Evolutionary conservation across 306 rosid genomes (phyloP), one percentile per base, ranked within the genome.

Genomic region (Cicer judaicum): DNA sequence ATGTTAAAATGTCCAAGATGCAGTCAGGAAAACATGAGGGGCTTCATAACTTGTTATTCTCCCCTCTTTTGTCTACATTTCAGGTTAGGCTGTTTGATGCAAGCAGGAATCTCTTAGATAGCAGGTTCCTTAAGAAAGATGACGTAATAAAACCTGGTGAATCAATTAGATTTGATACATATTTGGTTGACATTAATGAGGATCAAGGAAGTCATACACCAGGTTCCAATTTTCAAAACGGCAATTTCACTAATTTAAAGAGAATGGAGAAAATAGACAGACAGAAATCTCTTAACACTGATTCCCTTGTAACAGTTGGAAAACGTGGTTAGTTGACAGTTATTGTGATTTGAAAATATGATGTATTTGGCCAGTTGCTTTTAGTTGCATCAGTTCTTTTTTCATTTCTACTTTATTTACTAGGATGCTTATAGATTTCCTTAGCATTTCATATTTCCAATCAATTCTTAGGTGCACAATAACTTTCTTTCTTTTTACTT

Each of bases 161-260:
- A 81, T 84, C 88, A 50, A 70, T 91, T 69, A 42, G 83, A 65
- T 91, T 89, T 64, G 89, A 87, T 78, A 80, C 85, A 66, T 84
- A 93, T 79, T 81, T 89, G 85, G 86, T 93, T 78, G 92, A 89
- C 63, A 78, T 91, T 68, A 91, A 90, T 59, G 92, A 91, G 79
- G 40, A 19, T 76, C 87, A 80, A 60, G 87, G 66, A 50, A 87
- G 84, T 77, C 74, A 74, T 62, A 80, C 72, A 74, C 86, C 86
- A 21, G 82, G 75, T 76, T 67, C 79, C 70, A 82, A 65, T 82
- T 79, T 18, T 72, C 78, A 10, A 52, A 75, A 80, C 55, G 73
- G 57, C 68, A 78, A 62, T 70, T 74, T 59, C 53, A 68, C 53
- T 53, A 63, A 57, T 68, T 24, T 53, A 21, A 67, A 75, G 77